A percentile compares a stretch with the other conserved stretches of the same genome.
Conservation (phyloP, 495 filamentous ascomycete genomes). For the Xanthoparmelia taractica region DNA sequence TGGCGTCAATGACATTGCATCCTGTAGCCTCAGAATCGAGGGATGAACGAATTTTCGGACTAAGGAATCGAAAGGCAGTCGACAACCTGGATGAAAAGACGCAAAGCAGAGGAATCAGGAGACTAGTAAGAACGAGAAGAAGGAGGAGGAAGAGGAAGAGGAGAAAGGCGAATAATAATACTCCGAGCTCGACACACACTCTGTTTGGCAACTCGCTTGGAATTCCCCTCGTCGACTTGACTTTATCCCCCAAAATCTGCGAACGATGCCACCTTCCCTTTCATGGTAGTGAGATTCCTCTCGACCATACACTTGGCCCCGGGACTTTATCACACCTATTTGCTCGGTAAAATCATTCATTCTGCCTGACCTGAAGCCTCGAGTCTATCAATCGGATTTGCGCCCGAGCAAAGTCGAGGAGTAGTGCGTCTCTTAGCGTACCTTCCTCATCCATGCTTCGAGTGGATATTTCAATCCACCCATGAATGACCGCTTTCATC, state of each 20-base stretch:
- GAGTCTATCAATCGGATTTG: background rate
- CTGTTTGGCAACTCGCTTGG: background rate
- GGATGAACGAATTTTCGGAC: background rate
- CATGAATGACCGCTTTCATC: background rate
- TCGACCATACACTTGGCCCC: background rate
- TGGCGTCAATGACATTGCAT: background rate
- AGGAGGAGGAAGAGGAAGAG: background rate
- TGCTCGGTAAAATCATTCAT: background rate
- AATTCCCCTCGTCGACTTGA: background rate
- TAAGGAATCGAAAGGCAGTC: background rate
- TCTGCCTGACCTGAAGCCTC: background rate
- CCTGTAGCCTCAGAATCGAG: background rate
- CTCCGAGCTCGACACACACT: background rate
- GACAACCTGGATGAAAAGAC: background rate
- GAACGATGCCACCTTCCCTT: conserved; percentile 6
- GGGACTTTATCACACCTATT: background rate
- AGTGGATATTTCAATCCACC: background rate
- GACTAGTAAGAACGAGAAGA: too few species aligned
- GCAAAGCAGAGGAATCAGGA: background rate
- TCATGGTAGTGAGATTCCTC: background rate
- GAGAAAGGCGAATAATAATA: background rate
- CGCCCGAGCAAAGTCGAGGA: conserved; percentile 4
- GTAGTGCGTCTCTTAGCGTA: conserved; percentile 5
- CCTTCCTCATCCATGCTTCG: background rate
- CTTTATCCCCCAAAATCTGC: background rate